Base-by-base conservation (phyloP, 2,329 filamentous ascomycete genomes). In the Fusarium sp. region DNA sequence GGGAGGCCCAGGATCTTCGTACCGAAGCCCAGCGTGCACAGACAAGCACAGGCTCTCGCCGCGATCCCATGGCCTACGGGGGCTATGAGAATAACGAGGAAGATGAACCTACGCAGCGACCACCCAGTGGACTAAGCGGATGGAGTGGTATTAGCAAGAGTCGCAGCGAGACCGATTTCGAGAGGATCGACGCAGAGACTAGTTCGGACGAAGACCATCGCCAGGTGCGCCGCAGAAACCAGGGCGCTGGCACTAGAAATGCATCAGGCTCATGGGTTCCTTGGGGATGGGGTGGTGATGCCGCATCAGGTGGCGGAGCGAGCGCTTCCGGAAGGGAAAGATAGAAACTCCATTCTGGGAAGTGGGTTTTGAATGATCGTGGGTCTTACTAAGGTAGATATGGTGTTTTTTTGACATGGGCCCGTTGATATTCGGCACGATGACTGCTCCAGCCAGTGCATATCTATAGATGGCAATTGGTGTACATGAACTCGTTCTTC, bases 141-240 rank as follows among this genome's bases (percentile, higher is more conserved):
- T 82, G 82, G 76, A 88, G 87, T 69, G 90, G 85, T 7, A 83
- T 97, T 77, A 92, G 90, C 76, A 95, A 95, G 84, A 95, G 93
- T 78, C 91, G 91, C 72, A 97, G 93, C 80, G 95, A 97, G 79
- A 90, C 89, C 26, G 95, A 97, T 76, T 98, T 98, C 78, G 95
- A 97, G 78, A 93, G 94, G 80, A 93, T 97, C 74, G 93, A 96
- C 70, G 90, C 91, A 38, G 92, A 95, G 78, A 92, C 91, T 77
- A 87, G 87, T 15, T 84, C 84, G 31, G 91, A 89, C 78, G 88
- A 89, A 50, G 85, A 84, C 35, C 50, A 54, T 36, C 85, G 76
- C 15, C 77, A 76, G 24, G 77, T 83, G 31, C 78, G 81, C 61
- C 78, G 78, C 69, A 81, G 80, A 56, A 71, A 81, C 31, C 71